A percentile compares a stretch with the other conserved stretches of the same genome.
Conservation (phyloP, 2,329 filamentous ascomycete genomes). For the Neocucurbitaria cava region DNA sequence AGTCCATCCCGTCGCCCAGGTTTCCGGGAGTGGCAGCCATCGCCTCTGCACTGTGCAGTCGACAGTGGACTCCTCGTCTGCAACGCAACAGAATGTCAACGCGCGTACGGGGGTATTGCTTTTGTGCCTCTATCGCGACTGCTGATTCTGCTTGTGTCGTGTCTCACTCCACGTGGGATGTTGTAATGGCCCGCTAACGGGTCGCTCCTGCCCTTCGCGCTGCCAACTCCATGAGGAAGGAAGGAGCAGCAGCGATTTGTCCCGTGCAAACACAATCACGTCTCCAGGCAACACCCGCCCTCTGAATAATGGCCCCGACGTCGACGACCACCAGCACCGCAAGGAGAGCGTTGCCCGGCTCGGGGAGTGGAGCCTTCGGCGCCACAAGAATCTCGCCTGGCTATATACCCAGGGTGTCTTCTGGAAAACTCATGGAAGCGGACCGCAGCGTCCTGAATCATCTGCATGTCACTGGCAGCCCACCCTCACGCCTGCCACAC, state of each 20-base stretch:
- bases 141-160: slow-evolving; percentile 12
- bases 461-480: slow-evolving; percentile 14
- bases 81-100: neutral
- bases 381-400: slow-evolving; percentile 28
- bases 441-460: slow-evolving; percentile 8
- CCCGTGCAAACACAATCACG: neutral
- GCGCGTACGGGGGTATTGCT: slow-evolving; percentile 24
- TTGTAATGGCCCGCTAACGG: slow-evolving; percentile 1
- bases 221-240: neutral
- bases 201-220: slow-evolving; percentile 9
- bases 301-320: neutral
- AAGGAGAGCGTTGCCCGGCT: slow-evolving; percentile 33
- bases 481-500: slow-evolving; percentile 11
- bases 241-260: neutral
- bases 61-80: neutral
- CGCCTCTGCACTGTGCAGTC: slow-evolving; percentile 14
- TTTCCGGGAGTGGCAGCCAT: slow-evolving; percentile 31
- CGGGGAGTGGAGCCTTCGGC: slow-evolving; percentile 26
- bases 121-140: slow-evolving; percentile 26
- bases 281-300: slow-evolving; percentile 7
- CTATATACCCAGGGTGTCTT: slow-evolving; percentile 18
- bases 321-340: slow-evolving; percentile 10
- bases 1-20: slow-evolving; percentile 38
- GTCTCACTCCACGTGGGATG: slow-evolving; percentile 33
- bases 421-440: slow-evolving; percentile 30